Evolutionary conservation across 805 yeast genomes (phyloP).

Genomic region (Metschnikowia aberdeeniae): DNA sequence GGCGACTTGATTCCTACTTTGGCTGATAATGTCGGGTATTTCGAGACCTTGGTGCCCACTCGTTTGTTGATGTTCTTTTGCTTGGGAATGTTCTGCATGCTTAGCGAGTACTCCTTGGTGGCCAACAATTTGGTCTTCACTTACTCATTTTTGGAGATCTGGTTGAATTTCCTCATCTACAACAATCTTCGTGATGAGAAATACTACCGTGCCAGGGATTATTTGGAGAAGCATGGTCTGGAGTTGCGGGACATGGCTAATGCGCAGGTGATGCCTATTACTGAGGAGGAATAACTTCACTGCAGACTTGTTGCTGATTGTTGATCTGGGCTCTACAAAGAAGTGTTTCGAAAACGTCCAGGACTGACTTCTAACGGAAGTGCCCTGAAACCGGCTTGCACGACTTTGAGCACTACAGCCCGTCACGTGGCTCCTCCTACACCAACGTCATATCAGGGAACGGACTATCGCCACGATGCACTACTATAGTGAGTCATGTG

Average conservation of each 20-base stretch:
- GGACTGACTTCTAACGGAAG: too few relatives aligned
- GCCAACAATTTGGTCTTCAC: conserved; percentile 61
- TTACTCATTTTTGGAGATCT: conserved; percentile 60
- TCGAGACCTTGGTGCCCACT: conserved; percentile 57
- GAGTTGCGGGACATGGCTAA: conserved; percentile 28
- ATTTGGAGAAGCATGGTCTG: conserved; percentile 36
- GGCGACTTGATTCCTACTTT: conserved; percentile 52
- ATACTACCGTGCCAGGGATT: conserved; percentile 43
- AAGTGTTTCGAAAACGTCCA: too few relatives aligned
- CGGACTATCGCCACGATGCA: too few relatives aligned
- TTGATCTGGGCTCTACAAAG: too few relatives aligned
- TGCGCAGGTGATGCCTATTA: conserved; percentile 30
- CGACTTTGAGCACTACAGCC: too few relatives aligned
- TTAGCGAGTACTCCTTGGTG: conserved; percentile 41
- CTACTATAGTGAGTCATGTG: too few relatives aligned
- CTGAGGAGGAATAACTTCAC: conserved; percentile 13
- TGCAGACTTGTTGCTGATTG: neutral
- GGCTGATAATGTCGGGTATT: conserved; percentile 44
- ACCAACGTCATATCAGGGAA: too few relatives aligned
- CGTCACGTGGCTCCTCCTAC: too few relatives aligned
- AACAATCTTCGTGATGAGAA: conserved; percentile 64
- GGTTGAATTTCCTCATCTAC: conserved; percentile 63
- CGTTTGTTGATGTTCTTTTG: conserved; percentile 49
- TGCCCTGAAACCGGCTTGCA: too few relatives aligned
- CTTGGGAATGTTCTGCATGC: conserved; percentile 47